phyloP scores from a whole-genome alignment of 495 filamentous ascomycete species.

The Astrocystis sublimbata region DNA sequence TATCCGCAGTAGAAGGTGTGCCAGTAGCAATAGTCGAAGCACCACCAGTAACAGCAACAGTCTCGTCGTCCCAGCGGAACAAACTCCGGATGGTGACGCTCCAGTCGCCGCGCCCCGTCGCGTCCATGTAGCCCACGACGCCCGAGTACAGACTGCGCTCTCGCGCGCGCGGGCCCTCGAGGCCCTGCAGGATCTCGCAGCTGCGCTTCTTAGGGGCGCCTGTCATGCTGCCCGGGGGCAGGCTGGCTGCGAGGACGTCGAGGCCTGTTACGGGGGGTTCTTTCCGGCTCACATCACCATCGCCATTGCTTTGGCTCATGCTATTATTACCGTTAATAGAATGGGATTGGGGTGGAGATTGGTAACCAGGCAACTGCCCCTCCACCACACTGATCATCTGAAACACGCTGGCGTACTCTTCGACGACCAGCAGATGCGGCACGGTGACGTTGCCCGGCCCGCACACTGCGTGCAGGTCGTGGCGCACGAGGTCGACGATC shows the following conservation, averaged over 20 bases:
- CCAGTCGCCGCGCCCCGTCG: slow-evolving; percentile 82
- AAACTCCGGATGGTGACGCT: slow-evolving; percentile 82
- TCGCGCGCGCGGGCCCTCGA: slow-evolving; percentile 58
- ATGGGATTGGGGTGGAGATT: too few relatives aligned
- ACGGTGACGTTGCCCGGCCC: slow-evolving; percentile 68
- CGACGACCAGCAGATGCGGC: slow-evolving; percentile 72
- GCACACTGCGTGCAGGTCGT: slow-evolving; percentile 83
- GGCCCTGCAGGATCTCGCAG: slow-evolving; percentile 71
- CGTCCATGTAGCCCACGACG: slow-evolving; percentile 84
- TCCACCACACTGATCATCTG: slow-evolving; percentile 88
- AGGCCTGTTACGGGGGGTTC: slow-evolving; percentile 52
- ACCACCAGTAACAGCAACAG: background rate
- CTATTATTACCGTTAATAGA: too few relatives aligned
- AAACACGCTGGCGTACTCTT: slow-evolving; percentile 86
- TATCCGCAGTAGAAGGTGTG: too few relatives aligned
- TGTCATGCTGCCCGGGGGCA: slow-evolving; percentile 94
- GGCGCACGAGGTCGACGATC: slow-evolving; percentile 93
- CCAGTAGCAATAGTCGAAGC: too few relatives aligned
- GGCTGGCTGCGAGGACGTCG: slow-evolving; percentile 71
- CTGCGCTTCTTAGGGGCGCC: slow-evolving; percentile 90
- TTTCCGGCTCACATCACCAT: background rate
- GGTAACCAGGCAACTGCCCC: slow-evolving; percentile 58
- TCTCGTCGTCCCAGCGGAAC: slow-evolving; percentile 65
- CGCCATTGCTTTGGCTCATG: background rate
- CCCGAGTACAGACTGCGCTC: slow-evolving; percentile 84